Evolutionary conservation across 768 basidiomycete genomes (phyloP), one percentile per base, ranked within the genome.

Genomic region (Hirschioporus abietinus): DNA sequence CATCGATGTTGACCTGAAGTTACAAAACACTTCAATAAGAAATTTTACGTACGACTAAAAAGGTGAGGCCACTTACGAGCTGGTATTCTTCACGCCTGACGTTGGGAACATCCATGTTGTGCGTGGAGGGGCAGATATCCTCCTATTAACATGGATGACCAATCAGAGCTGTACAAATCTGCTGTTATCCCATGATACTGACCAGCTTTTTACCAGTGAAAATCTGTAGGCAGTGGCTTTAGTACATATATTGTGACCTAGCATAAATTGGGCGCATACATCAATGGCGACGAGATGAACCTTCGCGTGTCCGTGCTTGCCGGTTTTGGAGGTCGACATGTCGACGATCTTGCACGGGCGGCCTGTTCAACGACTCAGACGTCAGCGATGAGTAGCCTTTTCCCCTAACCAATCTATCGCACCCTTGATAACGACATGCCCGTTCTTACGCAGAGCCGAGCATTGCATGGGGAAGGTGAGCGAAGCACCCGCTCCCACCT

Each of bases 81-180:
- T 90, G 85, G 85, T 89, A 99, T 88, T 99, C 97, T 68, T 81
- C 84, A 77, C 96, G 92, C 63, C 30, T 68, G 76, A 99, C 95
- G 81, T 97, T 92, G 78, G 96, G 96, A 74, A 97, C 96, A 72
- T 98, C 96, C 93, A 99, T 95, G 85, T 99, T 99, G 87, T 99
- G 97, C 78, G 96, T 99, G 76, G 95, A 96, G 74, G 94, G 94
- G 72, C 77, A 93, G 78, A 95, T 92, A 85, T 93, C 93, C 87
- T 95, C 93, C 91, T 93, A 76, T 80, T 69, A 42, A 52, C 35
- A 35, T 67, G 65, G 34, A 70, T 64, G 23, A 64, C 69, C 20
- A 63, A 68, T 67, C n/a, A 34, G 42, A 57, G 59, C 23, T 15
- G 8, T 15, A 34, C 12, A 26, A 12, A 27, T 23, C 12, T 18